Evolutionary conservation across 2,329 filamentous ascomycete species (phyloP), one percentile per base, ranked within the genome.

Genomic region (Corinectria fuckeliana): DNA sequence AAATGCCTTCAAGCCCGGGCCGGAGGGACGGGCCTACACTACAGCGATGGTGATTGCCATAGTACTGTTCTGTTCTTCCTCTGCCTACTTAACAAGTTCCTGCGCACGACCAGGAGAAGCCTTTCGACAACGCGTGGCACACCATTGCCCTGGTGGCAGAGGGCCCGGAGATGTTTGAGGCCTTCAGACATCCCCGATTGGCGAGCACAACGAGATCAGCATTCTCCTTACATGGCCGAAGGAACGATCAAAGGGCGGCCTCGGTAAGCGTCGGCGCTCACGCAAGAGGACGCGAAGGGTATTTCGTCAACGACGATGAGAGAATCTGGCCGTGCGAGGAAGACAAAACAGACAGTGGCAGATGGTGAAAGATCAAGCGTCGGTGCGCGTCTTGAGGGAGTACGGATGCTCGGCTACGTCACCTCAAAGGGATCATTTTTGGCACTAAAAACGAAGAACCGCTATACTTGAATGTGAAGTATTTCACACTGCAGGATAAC

Each of bases 1-100:
- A 63, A 65, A 61, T 62, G 38, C 62, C 56, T 57, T 57, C 44
- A 60, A 58, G 59, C 56, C 50, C 50, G 50, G 58, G 58, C 61
- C 54, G 52, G 50, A 61, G 58, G 56, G 56, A 63, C 68, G 47
- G 58, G 61, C 50, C 28, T 63, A 61, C 50, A 50, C 42, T 58
- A 58, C 54, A 51, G 57, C 54, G 61, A 63, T 59, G 61, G 54
- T 53, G 58, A 56, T 63, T 58, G 42, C 61, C 58, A 52, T 63
- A 52, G 58, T 26, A 26, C 41, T 44, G 52, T 58, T 63, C 48
- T 63, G 58, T 55, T 63, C 57, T 55, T 63, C 52, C 58, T 63
- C 58, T 58, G 42, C 50, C 55, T 55, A 49, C 49, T 56, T 25
- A 32, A 50, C 54, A 60, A 60, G 48, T 53, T 60, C 51, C 48